phyloP scores from a whole-genome alignment of 106 monocot species.

The Allium fistulosum region DNA sequence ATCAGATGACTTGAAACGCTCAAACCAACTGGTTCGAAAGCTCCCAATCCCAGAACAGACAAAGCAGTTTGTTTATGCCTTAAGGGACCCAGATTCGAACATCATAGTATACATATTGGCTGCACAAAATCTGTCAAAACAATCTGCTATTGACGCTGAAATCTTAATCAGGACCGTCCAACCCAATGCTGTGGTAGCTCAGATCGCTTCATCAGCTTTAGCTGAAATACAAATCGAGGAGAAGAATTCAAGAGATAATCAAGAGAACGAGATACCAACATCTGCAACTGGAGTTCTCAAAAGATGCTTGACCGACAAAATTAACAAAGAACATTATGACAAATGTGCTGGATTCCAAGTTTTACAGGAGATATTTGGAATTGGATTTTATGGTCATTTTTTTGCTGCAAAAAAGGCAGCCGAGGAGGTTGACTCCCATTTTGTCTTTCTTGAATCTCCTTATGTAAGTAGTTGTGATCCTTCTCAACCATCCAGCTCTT shows the following conservation, averaged over 20 bases:
- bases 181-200: constrained; percentile 65
- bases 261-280: constrained; percentile 44
- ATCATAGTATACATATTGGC: constrained; percentile 42
- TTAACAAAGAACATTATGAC: constrained; percentile 62
- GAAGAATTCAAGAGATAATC: constrained; percentile 15
- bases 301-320: constrained; percentile 57
- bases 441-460: constrained; percentile 76
- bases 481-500: neutral
- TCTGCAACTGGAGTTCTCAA: constrained; percentile 65
- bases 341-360: constrained; percentile 64
- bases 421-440: constrained; percentile 42
- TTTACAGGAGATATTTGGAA: constrained; percentile 72
- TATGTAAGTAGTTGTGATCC: constrained; percentile 18
- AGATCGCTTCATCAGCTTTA: constrained; percentile 43
- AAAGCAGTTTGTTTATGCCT: constrained; percentile 52
- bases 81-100: constrained; percentile 25
- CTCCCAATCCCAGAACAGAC: constrained; percentile 66
- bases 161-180: constrained; percentile 18
- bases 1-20: constrained; percentile 61
- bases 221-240: constrained; percentile 59
- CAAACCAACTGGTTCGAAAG: constrained; percentile 31
- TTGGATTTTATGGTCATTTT: constrained; percentile 80
- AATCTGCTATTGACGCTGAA: constrained; percentile 26
- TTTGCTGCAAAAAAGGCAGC: constrained; percentile 73
- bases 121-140: constrained; percentile 48